phyloP scores from a whole-genome alignment of 495 filamentous ascomycete genomes.

The Stereocaulon alpinum region DNA sequence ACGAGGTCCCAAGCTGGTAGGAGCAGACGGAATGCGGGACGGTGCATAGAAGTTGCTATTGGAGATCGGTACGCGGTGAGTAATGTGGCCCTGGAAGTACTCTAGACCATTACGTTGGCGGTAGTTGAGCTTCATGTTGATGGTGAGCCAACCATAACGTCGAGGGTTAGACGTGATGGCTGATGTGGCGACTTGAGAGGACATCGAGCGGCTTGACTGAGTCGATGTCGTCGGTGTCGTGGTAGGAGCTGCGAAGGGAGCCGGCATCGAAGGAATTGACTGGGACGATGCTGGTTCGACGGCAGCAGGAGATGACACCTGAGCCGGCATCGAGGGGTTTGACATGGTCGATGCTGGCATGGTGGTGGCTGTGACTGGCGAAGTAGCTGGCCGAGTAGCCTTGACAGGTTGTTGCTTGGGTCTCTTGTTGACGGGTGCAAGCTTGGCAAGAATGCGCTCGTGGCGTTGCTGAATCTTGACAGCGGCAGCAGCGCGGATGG shows the following conservation, averaged over 20 bases:
- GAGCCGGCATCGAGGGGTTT: neutral
- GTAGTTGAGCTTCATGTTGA: neutral
- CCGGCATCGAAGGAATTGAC: neutral
- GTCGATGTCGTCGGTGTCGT: neutral
- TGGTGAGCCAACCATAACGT: neutral
- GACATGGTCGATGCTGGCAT: neutral
- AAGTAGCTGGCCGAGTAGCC: neutral
- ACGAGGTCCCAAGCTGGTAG: neutral
- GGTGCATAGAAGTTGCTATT: neutral
- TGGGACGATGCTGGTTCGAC: neutral
- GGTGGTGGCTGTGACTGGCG: slow-evolving; percentile 1
- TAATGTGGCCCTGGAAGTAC: neutral
- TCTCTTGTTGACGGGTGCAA: neutral
- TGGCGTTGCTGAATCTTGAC: slow-evolving; percentile 6
- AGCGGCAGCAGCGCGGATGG: neutral
- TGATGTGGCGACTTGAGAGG: neutral
- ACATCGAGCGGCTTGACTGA: neutral
- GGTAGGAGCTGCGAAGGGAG: neutral
- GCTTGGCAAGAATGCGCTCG: slow-evolving; percentile 1
- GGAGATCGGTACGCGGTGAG: neutral
- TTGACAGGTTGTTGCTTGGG: no score
- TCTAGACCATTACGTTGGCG: neutral
- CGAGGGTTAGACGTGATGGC: neutral
- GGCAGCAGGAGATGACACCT: neutral
- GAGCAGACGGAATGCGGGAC: neutral